Conservation (phyloP, 768 basidiomycete species). For the Kwoniella europaea region DNA sequence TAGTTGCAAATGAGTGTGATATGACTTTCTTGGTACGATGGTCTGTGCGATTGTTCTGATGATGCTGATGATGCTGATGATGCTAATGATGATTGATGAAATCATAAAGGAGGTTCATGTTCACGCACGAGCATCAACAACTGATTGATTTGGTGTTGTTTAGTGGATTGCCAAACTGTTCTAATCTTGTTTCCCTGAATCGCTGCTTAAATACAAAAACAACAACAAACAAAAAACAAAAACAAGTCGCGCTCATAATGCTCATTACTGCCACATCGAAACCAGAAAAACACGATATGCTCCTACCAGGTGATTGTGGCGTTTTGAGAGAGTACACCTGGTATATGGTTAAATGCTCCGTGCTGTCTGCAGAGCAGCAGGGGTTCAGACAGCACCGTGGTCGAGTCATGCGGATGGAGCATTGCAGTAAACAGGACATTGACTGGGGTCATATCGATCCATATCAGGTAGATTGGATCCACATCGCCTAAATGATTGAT, state of each 20-base stretch:
- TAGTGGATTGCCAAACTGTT: not conserved
- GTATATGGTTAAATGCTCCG: not conserved
- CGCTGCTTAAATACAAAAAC: not conserved
- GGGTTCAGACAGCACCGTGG: too few species aligned
- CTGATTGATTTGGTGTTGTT: not conserved
- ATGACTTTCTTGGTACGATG: not conserved
- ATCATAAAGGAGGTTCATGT: not conserved
- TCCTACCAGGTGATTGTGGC: not conserved
- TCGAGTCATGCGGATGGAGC: too few species aligned
- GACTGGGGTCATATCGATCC: too few species aligned
- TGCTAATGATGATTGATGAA: not conserved
- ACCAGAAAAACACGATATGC: not conserved
- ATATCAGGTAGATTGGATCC: too few species aligned
- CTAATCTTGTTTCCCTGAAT: not conserved
- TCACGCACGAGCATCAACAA: not conserved
- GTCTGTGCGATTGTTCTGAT: not conserved
- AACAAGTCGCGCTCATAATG: not conserved
- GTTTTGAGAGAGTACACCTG: not conserved
- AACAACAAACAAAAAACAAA: not conserved
- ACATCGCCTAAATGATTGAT: too few species aligned
- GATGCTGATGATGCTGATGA: not conserved
- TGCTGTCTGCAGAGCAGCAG: too few species aligned
- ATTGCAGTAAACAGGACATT: too few species aligned
- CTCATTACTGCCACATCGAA: not conserved
- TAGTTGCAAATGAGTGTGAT: not conserved